Evolutionary conservation across 306 rosid species (phyloP), one percentile per base, ranked within the genome.

Genomic region (Astragalus glycyphyllos): DNA sequence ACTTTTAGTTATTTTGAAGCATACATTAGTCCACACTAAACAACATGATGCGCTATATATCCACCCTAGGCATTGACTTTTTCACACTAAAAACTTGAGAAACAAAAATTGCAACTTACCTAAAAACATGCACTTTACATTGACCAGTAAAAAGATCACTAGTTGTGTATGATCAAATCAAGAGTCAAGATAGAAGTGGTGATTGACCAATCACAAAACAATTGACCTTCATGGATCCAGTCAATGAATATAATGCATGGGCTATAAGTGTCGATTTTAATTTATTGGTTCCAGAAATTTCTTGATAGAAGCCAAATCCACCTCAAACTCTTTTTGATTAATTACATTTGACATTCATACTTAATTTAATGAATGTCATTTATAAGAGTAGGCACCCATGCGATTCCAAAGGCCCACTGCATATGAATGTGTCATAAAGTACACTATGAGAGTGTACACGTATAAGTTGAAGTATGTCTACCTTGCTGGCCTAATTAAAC

Each of bases 121-220:
- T 26, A 26, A 26, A 26, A 26, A 26, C 31, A 1, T 26, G 3
- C 31, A 26, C 31, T 26, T 26, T 26, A 26, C 31, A 26, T 26
- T 26, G 34, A 2, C 34, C 58, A 17, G 34, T 17, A 17, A 53
- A 54, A 16, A 0, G 10, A 17, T 9, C 14, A 5, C 61, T 42
- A 55, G 41, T 4, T 12, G 47, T 14, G 45, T 12, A 58, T 14
- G 45, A 42, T 4, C 9, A 69, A 56, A 17, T 35, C 57, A 51
- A 63, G 7, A 71, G 74, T 67, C 77, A 72, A 72, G 16, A 73
- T 73, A 6, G 12, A 34, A 38, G 41, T 68, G 76, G 66, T 14
- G 64, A 48, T 9, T 60, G 76, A 59, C 56, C 57, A n/a, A 58
- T 58, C 45, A 34, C 7, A 7, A 68, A 53, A 51, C 47, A 68